Evolutionary conservation across 257 asterid species (phyloP).

Genomic region (Linaria vulgaris): DNA sequence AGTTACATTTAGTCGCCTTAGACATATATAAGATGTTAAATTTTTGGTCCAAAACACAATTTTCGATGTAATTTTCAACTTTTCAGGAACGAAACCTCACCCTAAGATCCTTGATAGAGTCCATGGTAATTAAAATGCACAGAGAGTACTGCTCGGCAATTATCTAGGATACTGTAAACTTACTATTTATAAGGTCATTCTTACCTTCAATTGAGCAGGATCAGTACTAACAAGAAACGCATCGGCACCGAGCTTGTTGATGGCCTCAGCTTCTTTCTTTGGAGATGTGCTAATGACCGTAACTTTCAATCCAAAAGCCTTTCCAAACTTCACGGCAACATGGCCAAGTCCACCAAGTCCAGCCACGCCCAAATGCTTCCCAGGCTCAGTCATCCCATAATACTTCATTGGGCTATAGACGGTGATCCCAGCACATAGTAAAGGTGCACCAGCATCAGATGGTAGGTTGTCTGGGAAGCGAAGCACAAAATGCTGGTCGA

Average conservation of each 20-base stretch:
- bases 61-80: no score
- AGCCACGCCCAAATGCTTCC: slow-evolving; percentile 64
- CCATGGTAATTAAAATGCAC: no score
- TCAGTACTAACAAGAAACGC: slow-evolving; percentile 48
- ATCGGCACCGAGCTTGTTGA: slow-evolving; percentile 59
- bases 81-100: no score
- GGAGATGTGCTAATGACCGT: slow-evolving; percentile 67
- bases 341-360: slow-evolving; percentile 84
- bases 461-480: slow-evolving; percentile 55
- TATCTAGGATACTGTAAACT: neutral
- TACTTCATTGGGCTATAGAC: slow-evolving; percentile 68
- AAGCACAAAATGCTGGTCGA: slow-evolving; percentile 54
- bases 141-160: no score
- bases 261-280: slow-evolving; percentile 49
- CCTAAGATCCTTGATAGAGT: no score
- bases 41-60: no score
- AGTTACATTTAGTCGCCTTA: no score
- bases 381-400: slow-evolving; percentile 58
- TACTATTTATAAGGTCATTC: neutral
- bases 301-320: slow-evolving; percentile 69
- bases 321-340: slow-evolving; percentile 64
- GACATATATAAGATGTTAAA: no score
- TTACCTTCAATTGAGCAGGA: slow-evolving; percentile 49
- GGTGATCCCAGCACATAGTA: slow-evolving; percentile 71
- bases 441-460: slow-evolving; percentile 54